phyloP scores from a whole-genome alignment of 2,329 filamentous ascomycete genomes.

The Ilyonectria destructans region DNA sequence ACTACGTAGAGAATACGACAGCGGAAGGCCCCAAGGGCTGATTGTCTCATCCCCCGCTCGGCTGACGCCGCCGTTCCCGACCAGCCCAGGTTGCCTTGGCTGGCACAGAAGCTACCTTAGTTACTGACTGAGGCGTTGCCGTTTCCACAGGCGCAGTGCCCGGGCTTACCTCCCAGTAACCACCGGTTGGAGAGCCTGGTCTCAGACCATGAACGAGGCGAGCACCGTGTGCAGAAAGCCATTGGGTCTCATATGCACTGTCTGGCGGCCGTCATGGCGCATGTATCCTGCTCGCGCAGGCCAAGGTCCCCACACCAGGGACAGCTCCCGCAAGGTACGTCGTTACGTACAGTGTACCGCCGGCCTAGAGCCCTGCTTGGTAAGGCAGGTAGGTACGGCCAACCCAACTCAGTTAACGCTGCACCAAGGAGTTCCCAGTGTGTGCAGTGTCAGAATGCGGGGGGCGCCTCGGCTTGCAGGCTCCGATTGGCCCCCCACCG shows the following conservation, averaged over 20 bases:
- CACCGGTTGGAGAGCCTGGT: neutral
- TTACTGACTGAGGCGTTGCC: conserved; percentile 20
- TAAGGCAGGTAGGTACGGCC: conserved; percentile 1
- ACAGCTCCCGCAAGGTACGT: conserved; percentile 32
- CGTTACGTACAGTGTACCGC: conserved; percentile 26
- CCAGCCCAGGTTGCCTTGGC: conserved; percentile 10
- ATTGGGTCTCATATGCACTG: conserved; percentile 20
- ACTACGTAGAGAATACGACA: conserved; percentile 1
- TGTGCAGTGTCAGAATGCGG: conserved; percentile 48
- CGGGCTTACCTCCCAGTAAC: conserved; percentile 3
- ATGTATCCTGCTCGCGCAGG: conserved; percentile 28
- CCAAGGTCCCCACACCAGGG: conserved; percentile 2
- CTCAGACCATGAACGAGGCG: conserved; percentile 17
- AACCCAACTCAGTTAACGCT: conserved; percentile 15
- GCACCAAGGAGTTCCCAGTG: conserved; percentile 5
- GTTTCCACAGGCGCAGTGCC: neutral
- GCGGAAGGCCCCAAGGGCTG: conserved; percentile 8
- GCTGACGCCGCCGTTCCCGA: conserved; percentile 32
- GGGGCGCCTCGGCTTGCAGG: conserved; percentile 36
- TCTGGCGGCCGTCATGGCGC: conserved; percentile 24
- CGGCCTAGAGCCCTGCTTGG: conserved; percentile 4
- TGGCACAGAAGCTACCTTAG: neutral
- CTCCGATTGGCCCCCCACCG: conserved; percentile 49
- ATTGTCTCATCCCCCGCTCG: conserved; percentile 35
- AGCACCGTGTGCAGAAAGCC: conserved; percentile 23